Evolutionary conservation across 73 alveolate genomes (phyloP).

Genomic region (Symbiodinium natans): DNA sequence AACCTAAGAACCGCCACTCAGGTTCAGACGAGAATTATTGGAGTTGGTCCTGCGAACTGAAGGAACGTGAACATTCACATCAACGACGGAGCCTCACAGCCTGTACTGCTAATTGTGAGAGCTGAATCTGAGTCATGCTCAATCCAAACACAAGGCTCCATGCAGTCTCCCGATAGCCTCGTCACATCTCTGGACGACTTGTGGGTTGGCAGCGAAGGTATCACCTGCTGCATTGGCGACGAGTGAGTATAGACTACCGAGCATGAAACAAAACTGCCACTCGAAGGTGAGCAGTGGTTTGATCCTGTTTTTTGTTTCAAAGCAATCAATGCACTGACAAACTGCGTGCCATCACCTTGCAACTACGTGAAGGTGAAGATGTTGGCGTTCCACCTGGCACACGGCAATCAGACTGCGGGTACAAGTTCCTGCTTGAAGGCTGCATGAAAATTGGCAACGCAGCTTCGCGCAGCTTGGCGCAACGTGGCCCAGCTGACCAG

Average conservation of each 20-base stretch:
- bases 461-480: no score
- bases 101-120: no score
- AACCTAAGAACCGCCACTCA: background rate
- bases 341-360: background rate
- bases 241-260: no score
- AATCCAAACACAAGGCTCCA: background rate
- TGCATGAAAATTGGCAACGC: no score
- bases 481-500: no score
- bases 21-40: background rate
- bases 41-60: background rate
- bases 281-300: no score
- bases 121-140: no score
- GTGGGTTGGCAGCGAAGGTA: background rate
- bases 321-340: no score
- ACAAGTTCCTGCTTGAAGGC: background rate
- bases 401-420: background rate
- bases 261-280: no score
- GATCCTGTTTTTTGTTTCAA: no score
- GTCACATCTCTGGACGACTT: conserved; percentile 10
- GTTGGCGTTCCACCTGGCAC: background rate
- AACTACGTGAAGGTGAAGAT: background rate
- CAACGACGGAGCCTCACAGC: no score
- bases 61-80: background rate
- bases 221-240: no score
- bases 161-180: background rate